Evolutionary conservation across 1,284 basidiomycete genomes (phyloP).

Genomic region (Schizophyllum amplum): DNA sequence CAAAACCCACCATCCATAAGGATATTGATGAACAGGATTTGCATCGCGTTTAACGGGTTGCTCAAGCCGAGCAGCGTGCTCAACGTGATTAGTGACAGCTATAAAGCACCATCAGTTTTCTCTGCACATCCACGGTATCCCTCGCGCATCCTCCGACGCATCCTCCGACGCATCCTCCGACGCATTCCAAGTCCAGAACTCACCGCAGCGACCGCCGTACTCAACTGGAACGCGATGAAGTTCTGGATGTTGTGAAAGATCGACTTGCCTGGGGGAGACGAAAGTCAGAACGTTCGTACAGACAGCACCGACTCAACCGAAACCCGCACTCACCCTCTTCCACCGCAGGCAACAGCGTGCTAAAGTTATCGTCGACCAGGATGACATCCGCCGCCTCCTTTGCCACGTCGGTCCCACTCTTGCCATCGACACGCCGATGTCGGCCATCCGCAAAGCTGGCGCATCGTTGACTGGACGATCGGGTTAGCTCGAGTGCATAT

Average conservation of each 20-base stretch:
- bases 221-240: conserved; percentile 94
- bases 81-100: conserved; percentile 77
- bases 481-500: not conserved
- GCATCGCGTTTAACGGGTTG: conserved; percentile 97
- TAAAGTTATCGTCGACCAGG: conserved; percentile 96
- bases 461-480: conserved; percentile 80
- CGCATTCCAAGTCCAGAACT: not conserved
- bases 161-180: no score
- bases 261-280: conserved; percentile 66
- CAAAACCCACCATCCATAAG: conserved; percentile 99
- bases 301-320: not conserved
- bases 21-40: conserved; percentile 98
- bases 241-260: conserved; percentile 99
- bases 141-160: no score
- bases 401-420: conserved; percentile 94
- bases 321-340: conserved; percentile 69
- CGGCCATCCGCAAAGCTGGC: conserved; percentile 94
- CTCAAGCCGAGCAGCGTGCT: conserved; percentile 85
- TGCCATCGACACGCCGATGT: conserved; percentile 97
- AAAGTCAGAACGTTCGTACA: not conserved
- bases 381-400: conserved; percentile 98
- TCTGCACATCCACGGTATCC: no score
- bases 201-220: conserved; percentile 91
- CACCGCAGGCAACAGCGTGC: conserved; percentile 87
- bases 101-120: not conserved